These are phyloP conservation scores for Beauveria australis DNA, from an alignment of 2,329 filamentous ascomycete species.

Conservation along the genomic window DNA sequence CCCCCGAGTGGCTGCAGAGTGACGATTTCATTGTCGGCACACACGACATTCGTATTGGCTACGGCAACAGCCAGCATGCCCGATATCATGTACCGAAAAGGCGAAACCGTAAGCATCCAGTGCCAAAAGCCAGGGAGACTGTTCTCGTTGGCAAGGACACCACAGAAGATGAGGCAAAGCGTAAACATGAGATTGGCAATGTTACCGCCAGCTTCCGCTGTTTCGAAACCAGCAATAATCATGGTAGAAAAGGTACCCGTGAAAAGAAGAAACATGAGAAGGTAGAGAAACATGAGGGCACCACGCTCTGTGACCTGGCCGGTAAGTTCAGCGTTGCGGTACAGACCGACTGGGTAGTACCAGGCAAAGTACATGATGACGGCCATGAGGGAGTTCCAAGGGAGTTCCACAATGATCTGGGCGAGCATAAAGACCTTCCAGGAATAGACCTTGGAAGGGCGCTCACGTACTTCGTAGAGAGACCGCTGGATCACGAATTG, in stretches of 20 bases:
- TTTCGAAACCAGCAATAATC: constrained; percentile 66
- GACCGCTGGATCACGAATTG: constrained; percentile 76
- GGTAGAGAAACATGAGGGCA: constrained; percentile 69
- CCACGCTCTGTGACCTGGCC: constrained; percentile 60
- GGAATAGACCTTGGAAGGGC: constrained; percentile 74
- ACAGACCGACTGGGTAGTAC: constrained; percentile 80
- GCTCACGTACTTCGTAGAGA: constrained; percentile 77
- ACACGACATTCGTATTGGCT: constrained; percentile 56
- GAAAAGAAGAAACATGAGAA: constrained; percentile 70
- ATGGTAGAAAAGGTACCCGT: constrained; percentile 74
- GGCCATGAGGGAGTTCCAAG: constrained; percentile 72
- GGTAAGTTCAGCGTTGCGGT: constrained; percentile 57
- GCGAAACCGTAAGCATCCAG: constrained; percentile 63
- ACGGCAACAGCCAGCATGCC: constrained; percentile 65
- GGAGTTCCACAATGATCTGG: constrained; percentile 76
- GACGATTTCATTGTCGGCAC: constrained; percentile 62
- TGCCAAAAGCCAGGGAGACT: constrained; percentile 68
- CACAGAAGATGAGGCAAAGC: constrained; percentile 65
- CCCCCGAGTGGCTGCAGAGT: constrained; percentile 55
- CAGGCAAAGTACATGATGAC: constrained; percentile 72
- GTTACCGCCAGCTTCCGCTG: constrained; percentile 67
- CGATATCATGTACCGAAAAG: constrained; percentile 72
- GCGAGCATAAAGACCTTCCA: constrained; percentile 82
- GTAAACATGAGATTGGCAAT: constrained; percentile 69
- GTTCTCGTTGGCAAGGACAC: constrained; percentile 59